These are phyloP conservation scores for Conticribra weissflogii DNA, from an alignment of 108 stramenopile genomes.

Conservation along the genomic window DNA sequence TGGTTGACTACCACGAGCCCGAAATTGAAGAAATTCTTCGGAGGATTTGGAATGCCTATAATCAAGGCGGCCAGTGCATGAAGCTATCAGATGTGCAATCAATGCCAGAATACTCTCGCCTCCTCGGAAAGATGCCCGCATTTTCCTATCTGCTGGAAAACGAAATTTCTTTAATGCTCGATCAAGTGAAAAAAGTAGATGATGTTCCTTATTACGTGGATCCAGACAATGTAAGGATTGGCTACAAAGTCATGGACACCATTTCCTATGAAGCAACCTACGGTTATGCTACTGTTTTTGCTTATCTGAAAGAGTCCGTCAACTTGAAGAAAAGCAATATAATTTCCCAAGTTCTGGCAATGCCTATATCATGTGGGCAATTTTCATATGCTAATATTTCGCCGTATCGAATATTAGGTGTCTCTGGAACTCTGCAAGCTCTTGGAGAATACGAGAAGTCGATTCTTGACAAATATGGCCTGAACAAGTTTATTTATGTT, in stretches of 20 bases:
- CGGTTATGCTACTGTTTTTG: constrained; percentile 65
- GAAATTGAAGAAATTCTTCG: constrained; percentile 52
- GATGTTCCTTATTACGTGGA: constrained; percentile 59
- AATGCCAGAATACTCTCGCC: constrained; percentile 41
- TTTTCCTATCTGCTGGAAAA: constrained; percentile 58
- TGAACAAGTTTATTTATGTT: constrained; percentile 52
- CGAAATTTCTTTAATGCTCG: constrained; percentile 62
- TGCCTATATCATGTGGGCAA: constrained; percentile 69
- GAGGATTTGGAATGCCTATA: constrained; percentile 48
- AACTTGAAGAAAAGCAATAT: constrained; percentile 41
- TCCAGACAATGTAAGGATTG: constrained; percentile 47
- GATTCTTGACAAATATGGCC: constrained; percentile 55
- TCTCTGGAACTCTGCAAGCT: constrained; percentile 62
- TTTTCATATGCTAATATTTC: constrained; percentile 75
- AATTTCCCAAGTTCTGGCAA: constrained; percentile 43
- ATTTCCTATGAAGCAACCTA: constrained; percentile 58
- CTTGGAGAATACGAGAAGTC: constrained; percentile 48
- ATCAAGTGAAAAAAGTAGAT: constrained; percentile 58
- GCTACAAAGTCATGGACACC: constrained; percentile 70
- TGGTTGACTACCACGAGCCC: constrained; percentile 52
- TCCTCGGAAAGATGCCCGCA: constrained; percentile 41
- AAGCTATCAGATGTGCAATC: constrained; percentile 48
- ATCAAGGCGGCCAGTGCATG: constrained; percentile 32
- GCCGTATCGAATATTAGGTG: constrained; percentile 60
- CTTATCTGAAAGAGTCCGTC: constrained; percentile 60